phyloP scores from a whole-genome alignment of 2,329 filamentous ascomycete genomes.

The Hypoxylon sp. region DNA sequence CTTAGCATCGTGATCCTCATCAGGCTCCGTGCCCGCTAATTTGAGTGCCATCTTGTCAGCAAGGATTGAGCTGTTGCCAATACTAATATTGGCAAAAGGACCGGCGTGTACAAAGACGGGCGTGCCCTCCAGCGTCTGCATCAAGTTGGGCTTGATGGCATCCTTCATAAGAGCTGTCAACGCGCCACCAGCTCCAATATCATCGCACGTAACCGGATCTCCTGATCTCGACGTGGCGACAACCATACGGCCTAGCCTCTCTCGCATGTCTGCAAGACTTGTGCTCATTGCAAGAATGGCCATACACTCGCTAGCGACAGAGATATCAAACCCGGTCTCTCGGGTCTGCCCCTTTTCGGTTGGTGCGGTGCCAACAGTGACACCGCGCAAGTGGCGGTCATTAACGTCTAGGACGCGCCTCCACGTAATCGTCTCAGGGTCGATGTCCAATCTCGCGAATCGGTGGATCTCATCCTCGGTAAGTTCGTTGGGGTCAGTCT shows the following conservation, averaged over 20 bases:
- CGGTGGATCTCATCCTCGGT: slow-evolving; percentile 88
- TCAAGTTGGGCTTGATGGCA: slow-evolving; percentile 98
- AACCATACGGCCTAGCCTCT: slow-evolving; percentile 95
- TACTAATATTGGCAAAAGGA: slow-evolving; percentile 98
- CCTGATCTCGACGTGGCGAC: slow-evolving; percentile 87
- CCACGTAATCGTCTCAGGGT: slow-evolving; percentile 98
- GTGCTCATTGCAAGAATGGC: slow-evolving; percentile 96
- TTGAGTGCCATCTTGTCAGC: slow-evolving; percentile 97
- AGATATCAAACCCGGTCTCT: slow-evolving; percentile 96
- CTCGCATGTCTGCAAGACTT: slow-evolving; percentile 86
- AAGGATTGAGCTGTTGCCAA: slow-evolving; percentile 94
- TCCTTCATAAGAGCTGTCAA: slow-evolving; percentile 96
- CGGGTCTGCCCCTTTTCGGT: slow-evolving; percentile 92
- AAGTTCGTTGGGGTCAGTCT: slow-evolving; percentile 91
- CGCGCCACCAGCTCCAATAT: slow-evolving; percentile 92
- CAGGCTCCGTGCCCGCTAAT: slow-evolving; percentile 91
- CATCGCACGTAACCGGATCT: slow-evolving; percentile 94
- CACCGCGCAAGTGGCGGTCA: slow-evolving; percentile 89
- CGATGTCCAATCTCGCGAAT: slow-evolving; percentile 96
- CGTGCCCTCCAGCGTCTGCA: slow-evolving; percentile 97
- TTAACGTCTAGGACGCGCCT: slow-evolving; percentile 96
- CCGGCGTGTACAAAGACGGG: slow-evolving; percentile 98
- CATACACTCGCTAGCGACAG: slow-evolving; percentile 98
- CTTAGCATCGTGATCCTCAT: slow-evolving; percentile 85
- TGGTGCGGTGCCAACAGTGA: slow-evolving; percentile 87